Conservation (phyloP, 2,329 filamentous ascomycete species). For the Aspergillus fumigatus region DNA sequence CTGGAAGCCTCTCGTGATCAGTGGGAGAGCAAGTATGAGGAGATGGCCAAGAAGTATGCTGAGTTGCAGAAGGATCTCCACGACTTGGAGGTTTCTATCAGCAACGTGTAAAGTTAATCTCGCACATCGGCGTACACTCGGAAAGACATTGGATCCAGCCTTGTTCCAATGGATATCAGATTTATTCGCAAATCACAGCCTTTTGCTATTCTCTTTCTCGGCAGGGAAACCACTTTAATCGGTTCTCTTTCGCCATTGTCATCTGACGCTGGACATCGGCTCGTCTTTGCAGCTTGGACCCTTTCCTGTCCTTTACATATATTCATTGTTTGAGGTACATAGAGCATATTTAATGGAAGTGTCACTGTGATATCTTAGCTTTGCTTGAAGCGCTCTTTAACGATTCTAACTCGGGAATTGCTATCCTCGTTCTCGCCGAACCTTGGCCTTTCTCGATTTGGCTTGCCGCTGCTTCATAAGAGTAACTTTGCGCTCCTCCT, state of each 20-base stretch:
- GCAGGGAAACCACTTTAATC: conserved; percentile 14
- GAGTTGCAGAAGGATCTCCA: conserved; percentile 83
- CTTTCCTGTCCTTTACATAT: conserved; percentile 13
- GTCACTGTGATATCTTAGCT: neutral
- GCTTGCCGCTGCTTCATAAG: conserved; percentile 60
- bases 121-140: conserved; percentile 29
- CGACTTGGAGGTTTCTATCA: conserved; percentile 85
- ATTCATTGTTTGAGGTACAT: conserved; percentile 10
- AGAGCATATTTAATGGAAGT: conserved; percentile 11
- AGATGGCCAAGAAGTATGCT: conserved; percentile 87
- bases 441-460: conserved; percentile 66
- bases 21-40: conserved; percentile 98
- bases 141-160: conserved; percentile 26
- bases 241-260: conserved; percentile 12
- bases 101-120: conserved; percentile 68
- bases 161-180: conserved; percentile 19
- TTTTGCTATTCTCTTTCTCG: conserved; percentile 19
- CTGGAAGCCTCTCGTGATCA: conserved; percentile 86
- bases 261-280: conserved; percentile 10
- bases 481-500: conserved; percentile 67
- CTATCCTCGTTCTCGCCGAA: conserved; percentile 40
- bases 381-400: neutral
- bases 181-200: conserved; percentile 25
- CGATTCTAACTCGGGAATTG: neutral
- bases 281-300: conserved; percentile 11